phyloP scores from a whole-genome alignment of 768 basidiomycete species.

The Kwoniella bestiolae region DNA sequence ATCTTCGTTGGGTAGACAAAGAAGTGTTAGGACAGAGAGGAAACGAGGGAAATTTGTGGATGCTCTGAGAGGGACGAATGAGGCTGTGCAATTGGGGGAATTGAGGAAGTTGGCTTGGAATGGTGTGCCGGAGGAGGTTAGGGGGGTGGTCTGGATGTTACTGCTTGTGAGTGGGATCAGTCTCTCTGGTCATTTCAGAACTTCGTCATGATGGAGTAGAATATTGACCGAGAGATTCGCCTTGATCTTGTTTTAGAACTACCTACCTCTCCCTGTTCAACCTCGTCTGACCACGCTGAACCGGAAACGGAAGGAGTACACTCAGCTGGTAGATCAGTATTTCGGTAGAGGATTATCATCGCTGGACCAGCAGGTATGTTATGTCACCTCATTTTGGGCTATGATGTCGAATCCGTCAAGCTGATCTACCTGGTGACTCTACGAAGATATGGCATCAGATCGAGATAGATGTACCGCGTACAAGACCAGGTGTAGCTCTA shows the following conservation, averaged over 20 bases:
- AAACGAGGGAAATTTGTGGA: conserved; percentile 52
- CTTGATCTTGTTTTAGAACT: conserved; percentile 66
- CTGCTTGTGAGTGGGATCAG: conserved; percentile 76
- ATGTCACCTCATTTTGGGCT: too few relatives aligned
- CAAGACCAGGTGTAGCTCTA: conserved; percentile 82
- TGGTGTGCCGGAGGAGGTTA: conserved; percentile 82
- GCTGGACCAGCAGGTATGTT: conserved; percentile 71
- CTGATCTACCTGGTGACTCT: not conserved
- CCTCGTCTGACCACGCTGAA: conserved; percentile 75
- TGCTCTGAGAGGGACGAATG: conserved; percentile 55
- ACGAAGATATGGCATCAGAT: conserved; percentile 96
- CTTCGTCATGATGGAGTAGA: too few relatives aligned
- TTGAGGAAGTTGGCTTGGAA: conserved; percentile 92
- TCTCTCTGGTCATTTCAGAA: too few relatives aligned
- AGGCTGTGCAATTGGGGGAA: conserved; percentile 75
- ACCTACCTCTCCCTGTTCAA: conserved; percentile 81
- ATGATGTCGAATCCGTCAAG: not conserved
- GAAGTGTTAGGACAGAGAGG: conserved; percentile 54
- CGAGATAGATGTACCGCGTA: conserved; percentile 95
- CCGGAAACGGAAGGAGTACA: conserved; percentile 90
- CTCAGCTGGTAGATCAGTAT: conserved; percentile 82
- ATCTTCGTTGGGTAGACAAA: conserved; percentile 28
- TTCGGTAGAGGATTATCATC: conserved; percentile 84
- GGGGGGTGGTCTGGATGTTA: conserved; percentile 92
- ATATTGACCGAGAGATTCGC: not conserved